Conservation (phyloP, 2,329 filamentous ascomycete genomes). For the Teratosphaeria pseudoeucalypti region DNA sequence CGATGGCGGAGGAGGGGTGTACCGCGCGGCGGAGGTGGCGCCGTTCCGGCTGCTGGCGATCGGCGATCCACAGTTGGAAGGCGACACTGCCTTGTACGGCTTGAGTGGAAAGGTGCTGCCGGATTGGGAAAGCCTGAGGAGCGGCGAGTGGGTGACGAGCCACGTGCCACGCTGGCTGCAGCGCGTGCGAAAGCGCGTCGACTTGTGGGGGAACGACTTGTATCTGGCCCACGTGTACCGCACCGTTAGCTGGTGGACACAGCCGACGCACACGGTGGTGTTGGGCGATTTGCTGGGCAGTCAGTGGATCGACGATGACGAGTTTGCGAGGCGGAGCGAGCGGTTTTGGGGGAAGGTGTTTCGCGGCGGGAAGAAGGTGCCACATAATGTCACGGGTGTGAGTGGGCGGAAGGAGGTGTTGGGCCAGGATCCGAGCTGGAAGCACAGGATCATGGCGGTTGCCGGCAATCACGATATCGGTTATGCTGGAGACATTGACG, state of each 20-base stretch:
- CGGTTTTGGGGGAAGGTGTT: slow-evolving; percentile 21
- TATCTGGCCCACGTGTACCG: slow-evolving; percentile 91
- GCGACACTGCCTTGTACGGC: slow-evolving; percentile 65
- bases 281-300: slow-evolving; percentile 87
- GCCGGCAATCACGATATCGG: slow-evolving; percentile 95
- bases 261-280: slow-evolving; percentile 77
- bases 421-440: slow-evolving; percentile 50
- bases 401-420: slow-evolving; percentile 29
- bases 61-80: slow-evolving; percentile 88
- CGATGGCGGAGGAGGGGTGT: slow-evolving; percentile 6
- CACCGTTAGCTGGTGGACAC: slow-evolving; percentile 70
- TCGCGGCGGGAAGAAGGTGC: slow-evolving; percentile 15
- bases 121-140: slow-evolving; percentile 21
- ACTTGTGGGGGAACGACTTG: slow-evolving; percentile 86
- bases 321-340: slow-evolving; percentile 62
- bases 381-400: slow-evolving; percentile 20
- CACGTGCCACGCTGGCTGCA: slow-evolving; percentile 60
- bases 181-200: slow-evolving; percentile 66
- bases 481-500: slow-evolving; percentile 82
- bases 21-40: slow-evolving; percentile 34
- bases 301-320: slow-evolving; percentile 82
- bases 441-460: slow-evolving; percentile 72
- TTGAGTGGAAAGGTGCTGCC: slow-evolving; percentile 27
- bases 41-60: slow-evolving; percentile 82
- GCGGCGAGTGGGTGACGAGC: slow-evolving; percentile 23